A percentile compares a stretch with the other conserved stretches of the same genome.
Conservation (phyloP, 371 early-diverging fungal genomes). For the Actinomucor elegans region DNA sequence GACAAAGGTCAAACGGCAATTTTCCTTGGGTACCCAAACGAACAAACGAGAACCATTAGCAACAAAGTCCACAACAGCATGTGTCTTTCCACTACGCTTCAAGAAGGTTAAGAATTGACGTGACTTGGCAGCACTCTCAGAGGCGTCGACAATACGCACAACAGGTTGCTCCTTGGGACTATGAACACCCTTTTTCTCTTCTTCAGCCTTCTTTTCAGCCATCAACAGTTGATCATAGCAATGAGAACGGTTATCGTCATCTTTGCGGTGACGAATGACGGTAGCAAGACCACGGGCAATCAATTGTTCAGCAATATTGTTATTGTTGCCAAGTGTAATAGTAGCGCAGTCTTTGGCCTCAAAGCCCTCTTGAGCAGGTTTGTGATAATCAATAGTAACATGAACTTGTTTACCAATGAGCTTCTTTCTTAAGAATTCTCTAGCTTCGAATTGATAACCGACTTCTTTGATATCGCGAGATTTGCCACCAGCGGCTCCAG, state of each 20-base stretch:
- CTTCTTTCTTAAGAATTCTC: slow-evolving; percentile 83
- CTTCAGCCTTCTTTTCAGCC: slow-evolving; percentile 79
- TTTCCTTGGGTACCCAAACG: slow-evolving; percentile 83
- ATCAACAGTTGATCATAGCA: slow-evolving; percentile 83
- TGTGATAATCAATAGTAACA: slow-evolving; percentile 84
- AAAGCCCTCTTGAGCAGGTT: slow-evolving; percentile 85
- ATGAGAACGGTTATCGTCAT: slow-evolving; percentile 87
- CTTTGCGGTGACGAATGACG: slow-evolving; percentile 82
- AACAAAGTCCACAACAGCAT: slow-evolving; percentile 86
- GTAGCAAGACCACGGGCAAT: slow-evolving; percentile 81
- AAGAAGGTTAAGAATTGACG: slow-evolving; percentile 82
- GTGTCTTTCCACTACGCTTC: slow-evolving; percentile 72
- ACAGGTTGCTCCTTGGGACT: slow-evolving; percentile 77
- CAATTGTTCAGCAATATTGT: slow-evolving; percentile 78
- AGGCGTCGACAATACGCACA: slow-evolving; percentile 67
- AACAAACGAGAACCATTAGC: slow-evolving; percentile 83
- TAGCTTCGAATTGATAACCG: slow-evolving; percentile 86
- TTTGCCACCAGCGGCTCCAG: slow-evolving; percentile 51
- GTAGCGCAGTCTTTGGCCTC: slow-evolving; percentile 91
- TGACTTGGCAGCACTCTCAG: slow-evolving; percentile 78
- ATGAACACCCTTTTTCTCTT: slow-evolving; percentile 73
- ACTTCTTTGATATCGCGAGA: slow-evolving; percentile 76
- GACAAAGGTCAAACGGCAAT: slow-evolving; percentile 80
- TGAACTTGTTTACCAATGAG: slow-evolving; percentile 86
- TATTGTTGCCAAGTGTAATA: slow-evolving; percentile 59